Conservation (phyloP, 129 eudicot genomes). For the Cynara cardunculus region DNA sequence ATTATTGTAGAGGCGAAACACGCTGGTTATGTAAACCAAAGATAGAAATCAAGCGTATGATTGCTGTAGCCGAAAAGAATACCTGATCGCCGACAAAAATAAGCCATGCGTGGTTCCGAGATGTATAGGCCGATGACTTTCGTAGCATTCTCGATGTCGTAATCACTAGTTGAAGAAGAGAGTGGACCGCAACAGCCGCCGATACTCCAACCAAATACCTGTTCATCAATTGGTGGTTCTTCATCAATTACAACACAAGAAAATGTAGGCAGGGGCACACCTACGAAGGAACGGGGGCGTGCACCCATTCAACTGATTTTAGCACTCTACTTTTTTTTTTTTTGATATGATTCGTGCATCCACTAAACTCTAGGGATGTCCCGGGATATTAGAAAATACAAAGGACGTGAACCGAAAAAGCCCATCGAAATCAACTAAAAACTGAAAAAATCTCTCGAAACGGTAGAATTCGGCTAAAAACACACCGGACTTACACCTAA, state of each 20-base stretch:
- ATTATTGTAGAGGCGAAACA: too few species aligned
- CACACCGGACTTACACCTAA: neutral
- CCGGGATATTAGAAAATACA: too few species aligned
- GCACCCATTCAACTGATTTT: neutral
- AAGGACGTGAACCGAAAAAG: neutral
- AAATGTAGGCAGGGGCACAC: neutral
- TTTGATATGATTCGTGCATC: neutral
- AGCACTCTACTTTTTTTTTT: too few species aligned
- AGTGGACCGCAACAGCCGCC: slow-evolving; percentile 63
- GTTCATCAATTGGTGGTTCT: slow-evolving; percentile 9
- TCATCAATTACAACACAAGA: slow-evolving; percentile 9
- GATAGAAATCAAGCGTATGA: neutral
- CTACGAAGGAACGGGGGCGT: neutral
- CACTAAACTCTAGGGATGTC: neutral
- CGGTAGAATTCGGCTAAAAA: neutral
- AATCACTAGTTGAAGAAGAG: slow-evolving; percentile 60
- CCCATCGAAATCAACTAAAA: neutral
- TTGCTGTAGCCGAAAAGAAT: neutral
- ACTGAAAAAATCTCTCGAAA: neutral
- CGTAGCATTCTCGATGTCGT: slow-evolving; percentile 37
- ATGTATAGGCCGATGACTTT: slow-evolving; percentile 42
- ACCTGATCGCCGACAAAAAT: slow-evolving; percentile 85
- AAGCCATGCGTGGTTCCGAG: slow-evolving; percentile 74
- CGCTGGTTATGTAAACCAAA: neutral
- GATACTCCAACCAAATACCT: slow-evolving; percentile 85